A percentile compares a stretch with the other conserved stretches of the same genome.
Conservation (phyloP, 179 eudicot genomes). For the Spinacia oleracea region DNA sequence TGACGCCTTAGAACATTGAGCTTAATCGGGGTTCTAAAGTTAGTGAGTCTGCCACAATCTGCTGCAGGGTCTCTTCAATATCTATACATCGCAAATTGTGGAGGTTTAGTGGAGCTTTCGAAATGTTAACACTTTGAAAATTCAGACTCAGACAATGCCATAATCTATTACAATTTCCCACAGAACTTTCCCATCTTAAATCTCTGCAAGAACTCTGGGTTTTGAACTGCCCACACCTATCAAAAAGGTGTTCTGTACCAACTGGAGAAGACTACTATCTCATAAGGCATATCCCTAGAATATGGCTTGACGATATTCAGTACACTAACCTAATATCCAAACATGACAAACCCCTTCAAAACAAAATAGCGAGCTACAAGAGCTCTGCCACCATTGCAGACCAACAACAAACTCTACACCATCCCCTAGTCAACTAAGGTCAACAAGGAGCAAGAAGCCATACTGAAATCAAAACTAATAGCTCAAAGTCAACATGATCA, state of each 20-base stretch:
- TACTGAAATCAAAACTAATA: too few relatives aligned
- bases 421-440: too few relatives aligned
- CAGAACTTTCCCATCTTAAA: not conserved
- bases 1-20: constrained; percentile 13
- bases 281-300: not conserved
- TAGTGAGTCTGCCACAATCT: constrained; percentile 15
- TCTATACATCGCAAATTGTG: constrained; percentile 15
- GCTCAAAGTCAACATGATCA: too few relatives aligned
- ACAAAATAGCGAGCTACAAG: too few relatives aligned
- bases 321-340: too few relatives aligned
- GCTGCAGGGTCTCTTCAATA: constrained; percentile 12
- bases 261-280: not conserved
- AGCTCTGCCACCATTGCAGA: too few relatives aligned
- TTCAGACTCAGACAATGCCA: constrained; percentile 1
- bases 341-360: too few relatives aligned
- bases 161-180: constrained; percentile 14
- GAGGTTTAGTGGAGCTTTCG: constrained; percentile 13
- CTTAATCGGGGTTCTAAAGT: not conserved
- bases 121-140: constrained; percentile 7
- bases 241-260: not conserved
- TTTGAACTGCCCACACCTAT: constrained; percentile 7
- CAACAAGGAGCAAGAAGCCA: too few relatives aligned
- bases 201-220: too few relatives aligned
- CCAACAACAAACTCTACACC: too few relatives aligned
- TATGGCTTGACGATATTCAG: not conserved